These are phyloP conservation scores for Buddleja alternifolia DNA, from an alignment of 257 asterid genomes.

Conservation along the genomic window DNA sequence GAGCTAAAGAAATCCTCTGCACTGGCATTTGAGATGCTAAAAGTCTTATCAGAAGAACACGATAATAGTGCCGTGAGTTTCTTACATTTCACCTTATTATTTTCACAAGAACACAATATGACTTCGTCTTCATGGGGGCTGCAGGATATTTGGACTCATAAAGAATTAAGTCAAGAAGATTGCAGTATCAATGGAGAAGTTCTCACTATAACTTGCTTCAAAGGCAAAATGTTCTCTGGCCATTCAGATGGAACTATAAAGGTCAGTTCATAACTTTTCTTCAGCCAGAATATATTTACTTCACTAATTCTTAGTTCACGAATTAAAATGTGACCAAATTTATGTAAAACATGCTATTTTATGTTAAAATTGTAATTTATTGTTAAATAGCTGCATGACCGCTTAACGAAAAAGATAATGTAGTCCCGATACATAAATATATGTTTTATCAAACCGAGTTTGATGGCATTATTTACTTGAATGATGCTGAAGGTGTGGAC, in stretches of 20 bases:
- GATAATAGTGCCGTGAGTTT: slow-evolving; percentile 68
- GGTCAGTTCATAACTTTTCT: slow-evolving; percentile 37
- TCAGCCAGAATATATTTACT: background rate
- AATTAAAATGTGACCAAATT: too few species aligned
- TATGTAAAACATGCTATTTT: too few species aligned
- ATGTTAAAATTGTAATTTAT: too few species aligned
- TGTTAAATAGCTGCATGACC: too few species aligned
- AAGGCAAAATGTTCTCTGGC: slow-evolving; percentile 66
- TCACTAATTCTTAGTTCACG: background rate
- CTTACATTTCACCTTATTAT: background rate
- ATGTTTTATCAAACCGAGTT: background rate
- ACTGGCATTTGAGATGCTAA: slow-evolving; percentile 72
- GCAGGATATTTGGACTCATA: slow-evolving; percentile 82
- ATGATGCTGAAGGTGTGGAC: slow-evolving; percentile 63
- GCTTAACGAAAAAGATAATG: too few species aligned
- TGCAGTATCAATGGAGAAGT: slow-evolving; percentile 79
- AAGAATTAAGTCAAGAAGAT: slow-evolving; percentile 60
- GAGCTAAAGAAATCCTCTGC: slow-evolving; percentile 70
- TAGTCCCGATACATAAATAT: background rate
- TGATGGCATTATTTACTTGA: slow-evolving; percentile 15
- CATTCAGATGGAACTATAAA: slow-evolving; percentile 86
- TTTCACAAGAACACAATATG: background rate
- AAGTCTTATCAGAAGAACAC: slow-evolving; percentile 70
- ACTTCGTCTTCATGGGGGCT: slow-evolving; percentile 26
- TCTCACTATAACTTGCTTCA: slow-evolving; percentile 54